Evolutionary conservation across 225 moss, liverwort and hornwort genomes (phyloP).

Genomic region (Ulota crispa): DNA sequence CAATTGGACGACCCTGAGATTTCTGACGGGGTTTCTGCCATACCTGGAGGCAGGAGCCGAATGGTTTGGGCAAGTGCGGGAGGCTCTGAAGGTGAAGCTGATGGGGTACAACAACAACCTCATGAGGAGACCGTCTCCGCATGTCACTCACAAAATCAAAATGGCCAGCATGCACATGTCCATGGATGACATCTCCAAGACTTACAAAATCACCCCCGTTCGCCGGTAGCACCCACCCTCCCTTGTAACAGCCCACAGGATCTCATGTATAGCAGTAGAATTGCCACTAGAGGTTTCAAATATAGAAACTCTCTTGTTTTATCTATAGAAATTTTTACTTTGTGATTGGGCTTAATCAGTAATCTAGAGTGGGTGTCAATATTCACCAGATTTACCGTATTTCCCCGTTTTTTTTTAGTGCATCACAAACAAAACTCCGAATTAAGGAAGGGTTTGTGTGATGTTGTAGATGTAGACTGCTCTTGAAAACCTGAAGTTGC

Average conservation of each 20-base stretch:
- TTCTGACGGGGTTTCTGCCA: conserved; percentile 36
- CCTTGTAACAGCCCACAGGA: neutral
- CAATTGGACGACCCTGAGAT: conserved; percentile 21
- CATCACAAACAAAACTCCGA: neutral
- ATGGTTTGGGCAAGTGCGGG: conserved; percentile 44
- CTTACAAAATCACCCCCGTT: conserved; percentile 53
- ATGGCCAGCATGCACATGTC: conserved; percentile 57
- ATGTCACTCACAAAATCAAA: conserved; percentile 53
- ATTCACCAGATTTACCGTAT: conserved; percentile 32
- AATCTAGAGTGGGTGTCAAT: conserved; percentile 36
- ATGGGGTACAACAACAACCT: conserved; percentile 26
- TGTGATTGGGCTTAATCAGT: conserved; percentile 9
- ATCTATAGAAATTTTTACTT: conserved; percentile 2
- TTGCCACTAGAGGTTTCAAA: neutral
- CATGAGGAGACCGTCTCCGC: conserved; percentile 28
- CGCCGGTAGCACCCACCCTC: conserved; percentile 25
- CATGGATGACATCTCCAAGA: conserved; percentile 52
- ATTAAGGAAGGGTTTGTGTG: neutral
- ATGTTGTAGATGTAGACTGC: neutral
- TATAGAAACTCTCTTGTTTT: neutral
- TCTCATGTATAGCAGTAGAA: conserved; percentile 21
- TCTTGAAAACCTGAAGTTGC: neutral
- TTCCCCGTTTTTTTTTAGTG: conserved; percentile 12
- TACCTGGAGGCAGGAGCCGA: conserved; percentile 47
- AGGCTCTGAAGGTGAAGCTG: conserved; percentile 40